Evolutionary conservation across 352 stramenopile genomes (phyloP), one percentile per base, ranked within the genome.

Genomic region (Blastocystis sp.): DNA sequence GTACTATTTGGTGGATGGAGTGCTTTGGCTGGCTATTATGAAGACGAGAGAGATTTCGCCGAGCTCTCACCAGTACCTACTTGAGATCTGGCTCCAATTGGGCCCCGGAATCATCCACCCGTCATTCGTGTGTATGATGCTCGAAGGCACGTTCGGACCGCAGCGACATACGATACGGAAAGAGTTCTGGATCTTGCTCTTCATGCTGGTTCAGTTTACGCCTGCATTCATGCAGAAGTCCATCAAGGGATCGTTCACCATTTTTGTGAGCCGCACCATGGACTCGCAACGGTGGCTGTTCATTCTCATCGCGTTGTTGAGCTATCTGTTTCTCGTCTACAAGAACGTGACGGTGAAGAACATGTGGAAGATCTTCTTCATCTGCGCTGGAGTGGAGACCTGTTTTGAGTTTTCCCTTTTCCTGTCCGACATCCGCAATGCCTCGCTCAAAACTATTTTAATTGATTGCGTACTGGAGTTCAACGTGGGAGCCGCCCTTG

Each of bases 391-490:
- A 2, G 78, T 79, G 34, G 78, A 88, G 52, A 61, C 40, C 1
- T 77, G 52, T 34, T 88, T 88, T 62, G 78, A 88, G 17, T 34
- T 88, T 3, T 88, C 78, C 45, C 59, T 88, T 2, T 53, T 66
- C 34, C 23, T 88, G 14, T 88, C 78, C 2, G 78, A 53, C 14
- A 78, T 88, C 78, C 78, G 78, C 9, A 64, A 76, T 38, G 64
- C 64, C 4, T 61, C 78, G 19, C 48, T 88, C 23, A 19, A 79
- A 76, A 88, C 78, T 1, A 53, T 88, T 14, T 40, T 88, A 17
- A 66, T 88, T 59, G 78, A 88, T 34, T 88, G 21, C n/a, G 40
- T 88, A n/a, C 28, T 88, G 14, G 78, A 88, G 34, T 88, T 88
- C 62, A 88, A 88, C 45, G 78, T 88, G 52, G 78, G 78, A 28